Base-by-base conservation (phyloP, 352 stramenopile genomes). In the Phytophthora pseudosyringae region DNA sequence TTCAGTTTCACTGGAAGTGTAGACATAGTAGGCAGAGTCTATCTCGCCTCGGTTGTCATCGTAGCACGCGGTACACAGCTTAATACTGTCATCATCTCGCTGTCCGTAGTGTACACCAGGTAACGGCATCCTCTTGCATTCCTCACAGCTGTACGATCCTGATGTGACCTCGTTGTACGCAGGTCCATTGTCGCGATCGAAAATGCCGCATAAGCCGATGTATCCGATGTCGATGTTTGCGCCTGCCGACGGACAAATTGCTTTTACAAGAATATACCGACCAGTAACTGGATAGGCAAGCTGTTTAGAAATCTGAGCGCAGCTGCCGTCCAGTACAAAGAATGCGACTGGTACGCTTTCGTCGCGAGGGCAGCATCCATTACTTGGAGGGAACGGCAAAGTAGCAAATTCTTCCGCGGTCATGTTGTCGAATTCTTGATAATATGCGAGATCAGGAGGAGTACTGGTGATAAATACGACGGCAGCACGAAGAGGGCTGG, bases 171-270 rank as follows among this genome's bases (percentile, higher is more conserved):
- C 76, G 25, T 61, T 84, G 55, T 96, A 96, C 10, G 80, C 88
- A n/a, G 86, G 86, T 26, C 88, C 88, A 56, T 93, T 91, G 9
- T 94, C 84, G 29, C 76, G 79, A 59, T 96, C 86, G 33, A 91
- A 94, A 5, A 80, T 79, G 1, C 88, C 88, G n/a, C 70, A 93
- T 40, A 93, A 79, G 2, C 86, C 88, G 39, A 95, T 64, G 60
- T 92, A 94, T 10, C 88, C 86, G 16, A 94, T 67, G 29, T 96
- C 86, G 35, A 96, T 96, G 46, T 95, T 96, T n/a, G 71, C 66
- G 13, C 85, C 86, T 11, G 76, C 61, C 0, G 83, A 78, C 7
- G 88, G 74, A 28, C 83, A 77, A 31, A 96, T 59, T 10, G 92
- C 71, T 56, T 96, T 96, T 3, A 94, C 66, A 6, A 95, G 58